These are phyloP conservation scores for Schizophyllum commune DNA, from an alignment of 1,284 basidiomycete species.

Conservation along the genomic window DNA sequence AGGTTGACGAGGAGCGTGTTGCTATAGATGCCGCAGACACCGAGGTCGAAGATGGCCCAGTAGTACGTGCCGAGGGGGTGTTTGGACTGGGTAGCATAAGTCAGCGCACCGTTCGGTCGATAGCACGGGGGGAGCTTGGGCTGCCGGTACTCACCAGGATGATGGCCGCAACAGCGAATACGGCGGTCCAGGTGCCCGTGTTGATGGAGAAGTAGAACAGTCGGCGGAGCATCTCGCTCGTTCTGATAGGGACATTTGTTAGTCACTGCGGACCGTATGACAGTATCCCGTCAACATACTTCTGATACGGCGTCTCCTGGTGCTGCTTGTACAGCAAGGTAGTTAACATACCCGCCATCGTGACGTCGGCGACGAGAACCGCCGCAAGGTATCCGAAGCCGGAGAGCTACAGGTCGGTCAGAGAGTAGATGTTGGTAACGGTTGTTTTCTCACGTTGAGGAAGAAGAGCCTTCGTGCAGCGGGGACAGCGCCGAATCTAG, in stretches of 20 bases:
- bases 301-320: background rate
- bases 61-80: background rate
- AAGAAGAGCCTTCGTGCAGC: no score
- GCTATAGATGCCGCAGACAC: conserved; percentile 3
- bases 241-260: background rate
- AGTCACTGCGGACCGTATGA: background rate
- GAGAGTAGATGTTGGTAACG: no score
- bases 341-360: background rate
- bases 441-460: no score
- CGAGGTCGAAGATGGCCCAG: background rate
- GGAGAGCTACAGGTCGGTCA: background rate
- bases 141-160: conserved; percentile 3
- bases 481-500: no score
- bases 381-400: background rate
- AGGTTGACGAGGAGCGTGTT: conserved; percentile 17
- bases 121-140: no score
- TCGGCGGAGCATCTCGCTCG: background rate
- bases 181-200: conserved; percentile 7
- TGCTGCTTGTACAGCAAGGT: background rate
- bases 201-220: conserved; percentile 1
- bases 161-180: conserved; percentile 1
- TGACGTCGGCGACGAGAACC: background rate
- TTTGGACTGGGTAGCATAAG: no score
- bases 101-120: no score
- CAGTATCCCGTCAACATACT: background rate